Conservation (phyloP, 805 yeast species). For the Ogataea thermomethanolica region DNA sequence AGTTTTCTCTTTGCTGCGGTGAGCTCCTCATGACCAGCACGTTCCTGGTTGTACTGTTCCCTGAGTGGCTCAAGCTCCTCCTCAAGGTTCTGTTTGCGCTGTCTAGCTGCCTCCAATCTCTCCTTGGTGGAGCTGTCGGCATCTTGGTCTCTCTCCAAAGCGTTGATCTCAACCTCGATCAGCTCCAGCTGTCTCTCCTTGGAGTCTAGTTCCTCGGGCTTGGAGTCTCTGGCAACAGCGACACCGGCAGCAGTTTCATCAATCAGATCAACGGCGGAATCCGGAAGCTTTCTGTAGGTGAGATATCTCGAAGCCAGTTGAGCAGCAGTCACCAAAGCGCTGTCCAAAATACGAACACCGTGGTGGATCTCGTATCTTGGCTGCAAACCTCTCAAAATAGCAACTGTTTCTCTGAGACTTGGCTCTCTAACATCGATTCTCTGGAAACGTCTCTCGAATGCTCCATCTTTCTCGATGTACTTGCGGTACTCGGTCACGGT, state of each 20-base stretch:
- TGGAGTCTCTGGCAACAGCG: constrained; percentile 97
- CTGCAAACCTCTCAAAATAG: constrained; percentile 93
- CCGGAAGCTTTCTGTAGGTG: constrained; percentile 94
- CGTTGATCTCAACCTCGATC: constrained; percentile 92
- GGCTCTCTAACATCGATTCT: constrained; percentile 96
- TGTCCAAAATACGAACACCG: constrained; percentile 93
- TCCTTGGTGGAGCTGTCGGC: constrained; percentile 82
- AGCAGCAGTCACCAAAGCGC: constrained; percentile 91
- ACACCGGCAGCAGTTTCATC: constrained; percentile 97
- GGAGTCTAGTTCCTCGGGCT: constrained; percentile 93
- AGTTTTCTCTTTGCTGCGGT: constrained; percentile 85
- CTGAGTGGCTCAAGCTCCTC: constrained; percentile 83
- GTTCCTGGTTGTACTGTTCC: constrained; percentile 81
- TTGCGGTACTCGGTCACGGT: constrained; percentile 93
- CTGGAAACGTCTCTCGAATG: constrained; percentile 97
- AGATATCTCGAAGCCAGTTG: constrained; percentile 91
- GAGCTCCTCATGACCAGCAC: constrained; percentile 86
- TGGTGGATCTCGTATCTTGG: constrained; percentile 95
- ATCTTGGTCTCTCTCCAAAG: constrained; percentile 91
- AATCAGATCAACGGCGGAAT: constrained; percentile 92
- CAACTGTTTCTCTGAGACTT: constrained; percentile 87
- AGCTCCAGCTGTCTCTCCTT: constrained; percentile 90
- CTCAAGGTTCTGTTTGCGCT: constrained; percentile 75
- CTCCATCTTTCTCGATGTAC: constrained; percentile 93
- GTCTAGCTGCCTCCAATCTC: constrained; percentile 73